Evolutionary conservation across 1,284 basidiomycete genomes (phyloP).

Genomic region (Hymenochaete sp.): DNA sequence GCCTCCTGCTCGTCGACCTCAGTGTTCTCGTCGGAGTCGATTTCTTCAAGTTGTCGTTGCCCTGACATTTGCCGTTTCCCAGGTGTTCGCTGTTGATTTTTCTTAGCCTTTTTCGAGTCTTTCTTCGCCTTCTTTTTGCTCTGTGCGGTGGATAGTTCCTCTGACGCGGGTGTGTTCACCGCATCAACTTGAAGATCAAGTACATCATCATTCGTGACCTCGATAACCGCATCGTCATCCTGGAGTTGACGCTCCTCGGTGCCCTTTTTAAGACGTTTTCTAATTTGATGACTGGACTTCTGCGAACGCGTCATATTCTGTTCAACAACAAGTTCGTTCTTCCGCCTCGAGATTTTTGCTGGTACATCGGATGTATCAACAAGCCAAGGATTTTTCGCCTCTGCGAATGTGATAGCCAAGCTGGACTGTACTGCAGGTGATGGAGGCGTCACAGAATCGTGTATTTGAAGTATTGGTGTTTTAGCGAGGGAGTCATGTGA

Average conservation of each 20-base stretch:
- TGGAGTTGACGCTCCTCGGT: slow-evolving; percentile 48
- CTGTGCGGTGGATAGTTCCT: slow-evolving; percentile 16
- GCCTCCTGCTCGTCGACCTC: slow-evolving; percentile 63
- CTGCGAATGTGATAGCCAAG: slow-evolving; percentile 15
- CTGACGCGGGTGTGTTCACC: slow-evolving; percentile 7
- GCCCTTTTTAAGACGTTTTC: slow-evolving; percentile 51
- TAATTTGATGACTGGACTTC: slow-evolving; percentile 62
- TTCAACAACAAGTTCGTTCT: slow-evolving; percentile 59
- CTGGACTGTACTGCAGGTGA: slow-evolving; percentile 12
- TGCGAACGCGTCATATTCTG: slow-evolving; percentile 51
- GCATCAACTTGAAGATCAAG: slow-evolving; percentile 36
- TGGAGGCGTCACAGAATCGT: slow-evolving; percentile 4
- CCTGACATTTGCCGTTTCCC: too few species aligned
- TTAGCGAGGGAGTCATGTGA: slow-evolving; percentile 24
- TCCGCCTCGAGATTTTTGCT: slow-evolving; percentile 41
- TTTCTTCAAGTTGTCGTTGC: slow-evolving; percentile 30
- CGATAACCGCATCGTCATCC: slow-evolving; percentile 67
- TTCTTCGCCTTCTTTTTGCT: slow-evolving; percentile 20
- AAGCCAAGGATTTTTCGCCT: slow-evolving; percentile 67
- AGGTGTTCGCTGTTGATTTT: slow-evolving; percentile 23
- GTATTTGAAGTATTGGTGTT: slow-evolving; percentile 15
- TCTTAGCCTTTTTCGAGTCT: slow-evolving; percentile 19
- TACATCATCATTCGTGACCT: slow-evolving; percentile 57
- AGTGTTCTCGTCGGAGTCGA: slow-evolving; percentile 51
- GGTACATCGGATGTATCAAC: slow-evolving; percentile 28